Conservation (phyloP, 768 basidiomycete species). For the Lentinula sp. region DNA sequence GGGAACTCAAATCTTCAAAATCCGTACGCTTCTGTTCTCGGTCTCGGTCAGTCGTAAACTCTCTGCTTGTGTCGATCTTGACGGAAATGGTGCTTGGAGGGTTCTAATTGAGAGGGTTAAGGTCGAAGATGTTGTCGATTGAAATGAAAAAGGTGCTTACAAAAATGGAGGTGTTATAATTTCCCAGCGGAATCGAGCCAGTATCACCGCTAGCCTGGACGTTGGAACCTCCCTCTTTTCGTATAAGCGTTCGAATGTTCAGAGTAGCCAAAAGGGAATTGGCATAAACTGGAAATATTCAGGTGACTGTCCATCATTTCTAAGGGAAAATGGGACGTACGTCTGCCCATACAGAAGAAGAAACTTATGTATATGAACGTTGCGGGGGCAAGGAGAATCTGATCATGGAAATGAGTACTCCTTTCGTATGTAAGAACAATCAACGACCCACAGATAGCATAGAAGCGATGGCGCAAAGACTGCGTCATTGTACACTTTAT, state of each 20-base stretch:
- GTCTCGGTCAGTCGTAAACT: neutral
- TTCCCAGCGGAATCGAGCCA: neutral
- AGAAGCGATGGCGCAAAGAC: slow-evolving; percentile 40
- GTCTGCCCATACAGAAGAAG: slow-evolving; percentile 53
- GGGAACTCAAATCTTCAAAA: neutral
- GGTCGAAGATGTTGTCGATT: neutral
- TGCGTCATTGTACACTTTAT: neutral
- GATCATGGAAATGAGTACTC: slow-evolving; percentile 1
- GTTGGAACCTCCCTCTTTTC: neutral
- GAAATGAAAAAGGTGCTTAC: neutral
- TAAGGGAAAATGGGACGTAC: slow-evolving; percentile 33
- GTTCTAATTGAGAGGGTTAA: neutral
- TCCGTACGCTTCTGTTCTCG: neutral
- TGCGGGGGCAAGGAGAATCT: slow-evolving; percentile 41
- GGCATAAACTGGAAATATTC: slow-evolving; percentile 19
- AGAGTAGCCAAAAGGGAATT: slow-evolving; percentile 25
- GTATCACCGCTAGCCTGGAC: neutral
- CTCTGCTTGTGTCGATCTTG: slow-evolving; percentile 8
- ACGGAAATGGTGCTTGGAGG: slow-evolving; percentile 5
- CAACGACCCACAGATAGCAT: slow-evolving; percentile 34
- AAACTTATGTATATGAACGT: slow-evolving; percentile 55
- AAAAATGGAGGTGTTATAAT: neutral
- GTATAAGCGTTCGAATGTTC: slow-evolving; percentile 19
- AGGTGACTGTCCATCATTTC: slow-evolving; percentile 16
- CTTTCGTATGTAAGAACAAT: neutral